Percentiles rank a stretch among this genome's conserved stretches.
Conservation (phyloP, 306 rosid genomes). For the Ziziphus jujuba region DNA sequence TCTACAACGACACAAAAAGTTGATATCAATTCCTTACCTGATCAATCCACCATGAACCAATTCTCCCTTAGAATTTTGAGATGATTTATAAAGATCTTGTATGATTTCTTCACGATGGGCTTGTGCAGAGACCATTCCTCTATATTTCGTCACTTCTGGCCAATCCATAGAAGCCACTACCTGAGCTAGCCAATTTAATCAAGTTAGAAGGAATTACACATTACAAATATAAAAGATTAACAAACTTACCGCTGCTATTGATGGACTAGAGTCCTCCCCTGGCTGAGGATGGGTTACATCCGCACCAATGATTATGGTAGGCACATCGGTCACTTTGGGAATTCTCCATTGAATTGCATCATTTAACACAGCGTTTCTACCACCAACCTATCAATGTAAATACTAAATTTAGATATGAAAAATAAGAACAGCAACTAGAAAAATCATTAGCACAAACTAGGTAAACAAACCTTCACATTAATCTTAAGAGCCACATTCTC, state of each 20-base stretch:
- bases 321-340: slow-evolving; percentile 51
- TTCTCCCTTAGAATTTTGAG: slow-evolving; percentile 43
- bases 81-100: slow-evolving; percentile 53
- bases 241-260: slow-evolving; percentile 77
- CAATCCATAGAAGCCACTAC: slow-evolving; percentile 95
- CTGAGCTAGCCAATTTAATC: slow-evolving; percentile 26
- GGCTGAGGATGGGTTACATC: slow-evolving; percentile 83
- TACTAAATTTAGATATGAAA: background rate
- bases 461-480: slow-evolving; percentile 68
- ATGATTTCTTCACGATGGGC: slow-evolving; percentile 61
- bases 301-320: slow-evolving; percentile 79
- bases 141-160: slow-evolving; percentile 66
- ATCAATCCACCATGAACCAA: slow-evolving; percentile 56
- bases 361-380: slow-evolving; percentile 52
- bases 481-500: slow-evolving; percentile 79
- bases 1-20: too few species aligned
- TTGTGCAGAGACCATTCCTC: slow-evolving; percentile 69
- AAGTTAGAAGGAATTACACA: background rate
- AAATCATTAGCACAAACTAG: background rate
- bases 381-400: slow-evolving; percentile 56
- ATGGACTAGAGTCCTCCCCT: slow-evolving; percentile 62
- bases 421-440: background rate
- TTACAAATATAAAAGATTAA: background rate
- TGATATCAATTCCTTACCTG: slow-evolving; percentile 35
- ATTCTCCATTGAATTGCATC: slow-evolving; percentile 54